Evolutionary conservation across 2,329 filamentous ascomycete species (phyloP).

Genomic region (Rhinocladiella mackenziei): DNA sequence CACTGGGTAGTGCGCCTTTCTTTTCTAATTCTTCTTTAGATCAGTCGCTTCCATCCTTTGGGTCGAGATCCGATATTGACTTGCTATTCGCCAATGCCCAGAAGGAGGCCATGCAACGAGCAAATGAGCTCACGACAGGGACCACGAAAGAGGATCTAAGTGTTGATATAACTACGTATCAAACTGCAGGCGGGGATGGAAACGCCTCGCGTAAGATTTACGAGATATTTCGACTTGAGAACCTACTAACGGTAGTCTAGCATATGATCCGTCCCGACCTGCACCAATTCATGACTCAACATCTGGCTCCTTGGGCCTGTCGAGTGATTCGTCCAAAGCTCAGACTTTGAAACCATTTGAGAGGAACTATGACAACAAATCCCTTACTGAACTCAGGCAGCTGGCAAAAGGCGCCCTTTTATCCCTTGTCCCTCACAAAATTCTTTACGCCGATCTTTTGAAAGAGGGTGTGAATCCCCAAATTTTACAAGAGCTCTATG

Average conservation of each 20-base stretch:
- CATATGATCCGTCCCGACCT: conserved; percentile 23
- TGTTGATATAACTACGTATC: not conserved
- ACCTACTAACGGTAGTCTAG: conserved; percentile 8
- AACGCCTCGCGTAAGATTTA: conserved; percentile 18
- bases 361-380: conserved; percentile 29
- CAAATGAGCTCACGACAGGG: not conserved
- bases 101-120: conserved; percentile 3
- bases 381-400: conserved; percentile 39
- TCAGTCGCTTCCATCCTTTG: conserved; percentile 21
- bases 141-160: no score
- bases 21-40: conserved; percentile 14
- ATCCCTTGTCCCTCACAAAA: conserved; percentile 58
- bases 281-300: conserved; percentile 13
- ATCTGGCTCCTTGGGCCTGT: conserved; percentile 4
- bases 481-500: conserved; percentile 62
- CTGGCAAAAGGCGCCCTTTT: conserved; percentile 64
- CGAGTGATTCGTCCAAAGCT: conserved; percentile 1
- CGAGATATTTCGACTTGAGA: not conserved
- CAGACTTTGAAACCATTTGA: conserved; percentile 6
- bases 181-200: conserved; percentile 6
- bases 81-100: conserved; percentile 20
- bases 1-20: not conserved
- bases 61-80: conserved; percentile 22
- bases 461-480: conserved; percentile 65
- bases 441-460: conserved; percentile 69